Base-by-base conservation (phyloP, 331 rosid species). In the Phaseolus coccineus region DNA sequence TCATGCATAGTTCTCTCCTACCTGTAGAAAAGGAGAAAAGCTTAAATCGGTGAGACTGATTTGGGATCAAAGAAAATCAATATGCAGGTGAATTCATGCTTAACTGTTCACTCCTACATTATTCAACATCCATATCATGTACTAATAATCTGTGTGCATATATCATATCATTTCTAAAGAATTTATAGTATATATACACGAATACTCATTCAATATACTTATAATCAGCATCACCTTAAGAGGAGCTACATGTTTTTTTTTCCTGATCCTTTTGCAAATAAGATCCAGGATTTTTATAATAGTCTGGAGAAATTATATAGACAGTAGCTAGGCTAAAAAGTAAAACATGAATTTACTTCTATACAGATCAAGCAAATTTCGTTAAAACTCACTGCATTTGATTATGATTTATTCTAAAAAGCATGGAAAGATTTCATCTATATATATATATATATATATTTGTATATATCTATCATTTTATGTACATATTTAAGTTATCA, bases 1-100 rank as follows among this genome's bases (percentile, higher is more conserved):
- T 35, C 39, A 35, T 30, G 39, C 39, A 35, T 63, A 33, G 47
- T 64, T 64, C 70, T 63, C 16, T 30, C 2, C 13, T 14, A 30
- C 16, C 11, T 58, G 8, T 6, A 37, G 8, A 27, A 5, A 33
- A 35, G 27, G 28, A n/a, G 15, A 37, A 6, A 35, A 64, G 50
- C 30, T n/a, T 64, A 8, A 35, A 9, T 63, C 8, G 25, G 27
- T 35, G 69, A 62, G 5, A 6, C 68, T 31, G 68, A 30, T 33
- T 30, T 61, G 68, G 31, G 44, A 39, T 42, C 72, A 68, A 56
- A 56, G 47, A 31, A 56, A 46, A 55, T 30, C 46, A 62, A 3
- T 61, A 27, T 59, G 39, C 75, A 72, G 79, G 86, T 72, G 50
- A 63, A 78, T 77, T 62, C 39, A 24, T 70, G 35, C 51, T 59